A percentile compares a stretch with the other conserved stretches of the same genome.
Conservation (phyloP, 2,329 filamentous ascomycete species). For the Mycosphaerelloides madeirae region DNA sequence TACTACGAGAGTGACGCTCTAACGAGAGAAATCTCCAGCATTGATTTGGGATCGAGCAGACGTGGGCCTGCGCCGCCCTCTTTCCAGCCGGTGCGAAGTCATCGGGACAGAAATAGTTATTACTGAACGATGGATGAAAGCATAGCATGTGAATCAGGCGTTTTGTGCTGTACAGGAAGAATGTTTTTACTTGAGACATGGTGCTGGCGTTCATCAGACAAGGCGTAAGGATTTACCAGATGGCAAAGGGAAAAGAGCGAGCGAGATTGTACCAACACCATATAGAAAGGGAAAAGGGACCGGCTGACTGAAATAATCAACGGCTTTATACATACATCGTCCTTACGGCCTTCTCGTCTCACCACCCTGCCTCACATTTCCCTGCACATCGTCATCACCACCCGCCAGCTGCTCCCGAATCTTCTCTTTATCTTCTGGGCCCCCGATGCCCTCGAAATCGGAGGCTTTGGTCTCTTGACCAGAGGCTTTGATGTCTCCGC, state of each 20-base stretch:
- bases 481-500: constrained; percentile 39
- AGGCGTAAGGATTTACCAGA: no score
- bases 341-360: constrained; percentile 15
- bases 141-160: no score
- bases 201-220: no score
- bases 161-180: no score
- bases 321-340: no score
- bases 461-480: constrained; percentile 43
- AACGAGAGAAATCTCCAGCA: constrained; percentile 62
- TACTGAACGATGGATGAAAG: constrained; percentile 15
- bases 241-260: no score
- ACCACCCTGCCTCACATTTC: constrained; percentile 37
- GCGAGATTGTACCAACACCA: no score
- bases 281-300: no score
- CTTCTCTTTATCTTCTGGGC: constrained; percentile 43
- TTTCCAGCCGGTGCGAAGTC: constrained; percentile 31
- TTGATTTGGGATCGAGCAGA: constrained; percentile 38
- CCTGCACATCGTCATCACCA: constrained; percentile 39
- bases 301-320: no score
- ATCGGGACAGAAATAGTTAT: constrained; percentile 28
- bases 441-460: constrained; percentile 47
- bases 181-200: no score
- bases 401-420: constrained; percentile 35
- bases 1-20: constrained; percentile 52
- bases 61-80: constrained; percentile 14